Base-by-base conservation (phyloP, 2,329 filamentous ascomycete genomes). In the Didymella segeticola region DNA sequence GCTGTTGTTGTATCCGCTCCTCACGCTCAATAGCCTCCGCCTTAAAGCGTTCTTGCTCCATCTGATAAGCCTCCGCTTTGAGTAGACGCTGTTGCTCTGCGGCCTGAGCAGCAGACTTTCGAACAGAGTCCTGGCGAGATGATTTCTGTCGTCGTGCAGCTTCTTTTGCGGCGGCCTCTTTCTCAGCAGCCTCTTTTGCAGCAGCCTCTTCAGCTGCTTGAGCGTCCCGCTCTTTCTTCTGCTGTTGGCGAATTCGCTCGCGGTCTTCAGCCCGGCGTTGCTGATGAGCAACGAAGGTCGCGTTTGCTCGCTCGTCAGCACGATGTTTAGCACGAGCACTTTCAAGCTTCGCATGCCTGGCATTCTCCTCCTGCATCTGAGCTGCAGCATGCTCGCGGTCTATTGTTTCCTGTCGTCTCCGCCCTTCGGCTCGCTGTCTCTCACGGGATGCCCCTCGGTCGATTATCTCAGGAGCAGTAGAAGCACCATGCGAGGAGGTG, bases 311-410 rank as follows among this genome's bases (percentile, higher is more conserved):
- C 25, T 68, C 60, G 5, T 63, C 47, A 5, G 53, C 62, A 27
- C 67, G 57, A 2, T 43, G 49, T n/a, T 69, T 57, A 15, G 61
- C 52, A 10, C 70, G 67, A 26, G 53, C 63, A 15, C 62, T 47
- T 30, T 70, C 64, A 20, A 73, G 70, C 4, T 60, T 57, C 15
- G 71, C 70, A 23, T 68, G 60, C 43, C 67, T 67, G 19, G 39
- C 30, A 23, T 65, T 66, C 27, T 71, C 66, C 20, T 58, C 56
- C 22, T 57, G 51, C 3, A 37, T 49, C 12, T 54, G 11, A 0
- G 52, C 47, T 11, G 65, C 57, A 5, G 61, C 60, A n/a, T 49
- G n/a, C 20, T 55, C 48, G 22, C 57, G 61, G 22, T 69, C 64
- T 4, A 53, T 20, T 10, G 69, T 63, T 19, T 72, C 66, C 33